Conservation (phyloP, 257 asterid species). For the Plantago major region DNA sequence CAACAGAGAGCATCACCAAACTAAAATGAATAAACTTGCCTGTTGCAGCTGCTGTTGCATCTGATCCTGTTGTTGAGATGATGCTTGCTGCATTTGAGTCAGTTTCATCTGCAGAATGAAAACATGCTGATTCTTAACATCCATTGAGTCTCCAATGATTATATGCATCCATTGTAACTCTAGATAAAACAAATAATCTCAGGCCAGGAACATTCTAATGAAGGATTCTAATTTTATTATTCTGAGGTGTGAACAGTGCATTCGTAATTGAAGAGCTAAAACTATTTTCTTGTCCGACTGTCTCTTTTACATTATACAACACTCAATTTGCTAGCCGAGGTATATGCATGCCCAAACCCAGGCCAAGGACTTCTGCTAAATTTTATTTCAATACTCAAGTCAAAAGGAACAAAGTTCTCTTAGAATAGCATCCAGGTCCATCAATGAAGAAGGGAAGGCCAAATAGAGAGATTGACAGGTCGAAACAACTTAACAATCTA, state of each 20-base stretch:
- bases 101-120: slow-evolving; percentile 44
- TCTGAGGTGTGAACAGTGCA: no score
- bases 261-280: no score
- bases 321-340: no score
- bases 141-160: background rate
- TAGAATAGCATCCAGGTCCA: no score
- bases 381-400: no score
- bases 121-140: background rate
- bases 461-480: background rate
- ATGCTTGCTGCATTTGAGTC: slow-evolving; percentile 49
- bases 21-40: slow-evolving; percentile 27
- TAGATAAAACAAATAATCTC: background rate
- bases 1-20: slow-evolving; percentile 18
- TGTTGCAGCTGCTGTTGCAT: slow-evolving; percentile 55
- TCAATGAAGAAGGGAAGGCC: background rate
- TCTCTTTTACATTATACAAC: no score
- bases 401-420: no score
- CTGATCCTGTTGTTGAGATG: slow-evolving; percentile 60
- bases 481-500: background rate
- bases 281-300: no score
- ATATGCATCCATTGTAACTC: background rate
- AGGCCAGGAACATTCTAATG: no score
- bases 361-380: no score
- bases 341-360: no score
- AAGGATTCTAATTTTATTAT: no score